Evolutionary conservation across 176 grass and related monocot genomes (phyloP).

Genomic region (Cenchrus purpureus): DNA sequence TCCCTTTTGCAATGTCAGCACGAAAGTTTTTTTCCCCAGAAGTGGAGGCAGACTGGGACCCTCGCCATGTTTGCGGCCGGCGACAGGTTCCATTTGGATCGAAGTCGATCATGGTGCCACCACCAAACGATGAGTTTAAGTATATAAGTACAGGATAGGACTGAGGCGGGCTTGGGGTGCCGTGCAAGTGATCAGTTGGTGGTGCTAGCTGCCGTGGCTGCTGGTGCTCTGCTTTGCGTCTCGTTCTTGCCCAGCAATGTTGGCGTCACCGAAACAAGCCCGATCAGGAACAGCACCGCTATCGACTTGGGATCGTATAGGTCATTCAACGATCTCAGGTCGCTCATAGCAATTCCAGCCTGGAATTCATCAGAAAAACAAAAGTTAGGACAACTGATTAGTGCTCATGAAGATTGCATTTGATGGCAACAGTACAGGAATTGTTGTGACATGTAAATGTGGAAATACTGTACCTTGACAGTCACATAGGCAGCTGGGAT

Average conservation of each 20-base stretch:
- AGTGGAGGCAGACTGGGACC: not conserved
- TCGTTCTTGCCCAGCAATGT: constrained; percentile 71
- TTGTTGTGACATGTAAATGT: not conserved
- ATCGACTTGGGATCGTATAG: constrained; percentile 86
- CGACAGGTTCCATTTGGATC: not conserved
- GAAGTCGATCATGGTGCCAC: not conserved
- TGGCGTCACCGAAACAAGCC: constrained; percentile 80
- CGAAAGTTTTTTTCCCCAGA: not conserved
- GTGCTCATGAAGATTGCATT: not conserved
- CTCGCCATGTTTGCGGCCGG: constrained; percentile 6
- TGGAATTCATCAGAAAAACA: constrained; percentile 22
- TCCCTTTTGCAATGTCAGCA: not conserved
- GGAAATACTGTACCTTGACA: constrained; percentile 63
- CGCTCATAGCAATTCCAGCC: constrained; percentile 94
- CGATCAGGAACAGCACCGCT: constrained; percentile 83
- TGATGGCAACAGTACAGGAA: not conserved
- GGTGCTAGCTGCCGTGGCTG: constrained; percentile 29
- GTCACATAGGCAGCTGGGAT: constrained; percentile 93
- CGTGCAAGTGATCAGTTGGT: constrained; percentile 45
- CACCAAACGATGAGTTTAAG: constrained; percentile 24
- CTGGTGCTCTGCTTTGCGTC: constrained; percentile 42
- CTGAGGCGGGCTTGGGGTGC: not conserved
- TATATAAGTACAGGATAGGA: constrained; percentile 47
- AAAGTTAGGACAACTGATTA: not conserved
- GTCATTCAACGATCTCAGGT: constrained; percentile 80